A percentile compares a stretch with the other conserved stretches of the same genome.
Conservation (phyloP, 2,329 filamentous ascomycete species). For the Tolypocladium inflatum region DNA sequence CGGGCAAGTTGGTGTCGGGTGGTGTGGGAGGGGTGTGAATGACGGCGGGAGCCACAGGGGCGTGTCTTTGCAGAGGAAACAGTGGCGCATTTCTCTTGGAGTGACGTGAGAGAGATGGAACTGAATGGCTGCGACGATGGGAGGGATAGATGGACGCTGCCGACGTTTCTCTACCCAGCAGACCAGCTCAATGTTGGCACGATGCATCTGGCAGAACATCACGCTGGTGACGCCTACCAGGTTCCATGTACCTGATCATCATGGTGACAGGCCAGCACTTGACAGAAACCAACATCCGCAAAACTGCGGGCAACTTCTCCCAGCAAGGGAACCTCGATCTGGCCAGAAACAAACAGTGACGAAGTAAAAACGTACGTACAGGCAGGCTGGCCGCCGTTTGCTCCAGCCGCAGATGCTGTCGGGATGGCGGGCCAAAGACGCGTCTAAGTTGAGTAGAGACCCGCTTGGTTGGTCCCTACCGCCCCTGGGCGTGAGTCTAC, state of each 20-base stretch:
- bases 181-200: not conserved
- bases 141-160: not conserved
- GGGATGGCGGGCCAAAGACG: not conserved
- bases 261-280: not conserved
- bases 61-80: conserved; percentile 3
- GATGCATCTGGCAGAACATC: not conserved
- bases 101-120: conserved; percentile 2
- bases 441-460: not conserved
- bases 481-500: not conserved
- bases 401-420: not conserved
- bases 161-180: not conserved
- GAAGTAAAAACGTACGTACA: not conserved
- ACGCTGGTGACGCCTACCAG: not conserved
- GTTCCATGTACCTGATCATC: not conserved
- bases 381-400: not conserved
- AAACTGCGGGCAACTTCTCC: not conserved
- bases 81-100: conserved; percentile 2
- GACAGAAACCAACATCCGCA: not conserved
- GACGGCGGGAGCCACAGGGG: not conserved
- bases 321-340: not conserved
- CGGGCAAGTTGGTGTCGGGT: conserved; percentile 1
- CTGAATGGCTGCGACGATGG: conserved; percentile 1
- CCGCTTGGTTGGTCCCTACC: not conserved
- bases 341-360: not conserved
- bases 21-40: not conserved